Evolutionary conservation across 768 basidiomycete species (phyloP), one percentile per base, ranked within the genome.

Genomic region (Saitozyma podzolica): DNA sequence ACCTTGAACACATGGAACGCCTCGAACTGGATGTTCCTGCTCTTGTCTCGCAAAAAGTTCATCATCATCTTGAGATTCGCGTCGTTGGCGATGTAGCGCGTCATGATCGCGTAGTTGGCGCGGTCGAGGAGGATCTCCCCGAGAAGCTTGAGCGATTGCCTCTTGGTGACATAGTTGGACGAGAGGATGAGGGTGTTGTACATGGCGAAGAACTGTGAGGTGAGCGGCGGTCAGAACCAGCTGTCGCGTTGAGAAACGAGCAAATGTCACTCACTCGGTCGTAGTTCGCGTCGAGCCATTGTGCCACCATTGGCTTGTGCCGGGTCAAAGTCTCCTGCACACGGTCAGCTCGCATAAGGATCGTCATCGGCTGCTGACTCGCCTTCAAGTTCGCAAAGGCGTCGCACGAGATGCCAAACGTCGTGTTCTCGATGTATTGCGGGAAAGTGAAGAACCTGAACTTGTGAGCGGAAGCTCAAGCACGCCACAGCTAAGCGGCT

Each of bases 1-100:
- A 92, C 95, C 86, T 98, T 99, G 86, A 99, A 99, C 45, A 99
- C 96, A 74, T 99, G 96, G 82, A 99, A 99, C 3, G 96, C 95
- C 79, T 99, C 96, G 61, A 98, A 99, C 80, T 99, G 96, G 51
- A 99, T 98, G 80, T 99, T 99, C 84, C 92, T 91, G 85, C 94
- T 97, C 85, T 94, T 96, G 79, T 97, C 92, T 65, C 94, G 86
- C 59, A 99, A 83, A 59, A 98, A 85, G 80, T 98, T 98, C 96
- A 99, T 99, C 92, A 99, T 96, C 89, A 95, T 91, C 88, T 98
- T 97, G 66, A 99, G 84, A 78, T 98, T 99, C 39, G 88, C 89
- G 76, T 97, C 96, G 73, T 88, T 88, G 9, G 91, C 86, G 70
- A 99, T 99, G 78, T 98, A 99, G 8, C 89, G 86, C 0, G 96